Base-by-base conservation (phyloP, 1,284 basidiomycete species). In the Phenoliferia sp. region DNA sequence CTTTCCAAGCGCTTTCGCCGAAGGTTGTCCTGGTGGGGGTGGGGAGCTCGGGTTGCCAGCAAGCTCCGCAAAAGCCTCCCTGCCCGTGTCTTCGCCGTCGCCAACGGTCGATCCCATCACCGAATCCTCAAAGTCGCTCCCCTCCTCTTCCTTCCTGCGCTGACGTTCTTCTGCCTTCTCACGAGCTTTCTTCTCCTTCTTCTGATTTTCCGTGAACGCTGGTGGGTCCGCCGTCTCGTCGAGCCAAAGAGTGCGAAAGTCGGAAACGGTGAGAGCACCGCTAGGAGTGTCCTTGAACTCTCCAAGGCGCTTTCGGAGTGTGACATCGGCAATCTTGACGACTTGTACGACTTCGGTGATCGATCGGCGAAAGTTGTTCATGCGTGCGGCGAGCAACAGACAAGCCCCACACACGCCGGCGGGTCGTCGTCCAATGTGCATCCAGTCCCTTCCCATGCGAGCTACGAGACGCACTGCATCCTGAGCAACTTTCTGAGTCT, bases 341-440 rank as follows among this genome's bases (percentile, higher is more conserved):
- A 99, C 94, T 55, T 80, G 79, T 16, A 98, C 94, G 62, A 99
- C 89, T 80, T 99, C 96, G 76, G 94, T 90, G 2, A 98, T 85
- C 29, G 88, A 91, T 56, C 96, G 84, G 48, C 94, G 83, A 77
- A 96, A 99, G 78, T 97, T 94, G 80, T 96, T 97, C 96, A 99
- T 99, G 28, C 96, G 87, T 35, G 94, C 95, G 0, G 96, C 96
- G 26, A 99, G 86, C 48, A 99, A 84, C 19, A 99, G 84, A 39
- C 92, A 93, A 0, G 96, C 96, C 34, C 96, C 96, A 78, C 95
- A 98, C 67, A 99, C 94, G 22, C 96, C 96, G 0, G 96, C 93
- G 0, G 96, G 96, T 16, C 96, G 86, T 54, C 96, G 87, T 44
- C 96, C 96, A 34, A 90, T 88, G 7, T 91, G 90, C 86, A 99